Conservation (phyloP, 495 filamentous ascomycete genomes). For the Cryomyces antarcticus region DNA sequence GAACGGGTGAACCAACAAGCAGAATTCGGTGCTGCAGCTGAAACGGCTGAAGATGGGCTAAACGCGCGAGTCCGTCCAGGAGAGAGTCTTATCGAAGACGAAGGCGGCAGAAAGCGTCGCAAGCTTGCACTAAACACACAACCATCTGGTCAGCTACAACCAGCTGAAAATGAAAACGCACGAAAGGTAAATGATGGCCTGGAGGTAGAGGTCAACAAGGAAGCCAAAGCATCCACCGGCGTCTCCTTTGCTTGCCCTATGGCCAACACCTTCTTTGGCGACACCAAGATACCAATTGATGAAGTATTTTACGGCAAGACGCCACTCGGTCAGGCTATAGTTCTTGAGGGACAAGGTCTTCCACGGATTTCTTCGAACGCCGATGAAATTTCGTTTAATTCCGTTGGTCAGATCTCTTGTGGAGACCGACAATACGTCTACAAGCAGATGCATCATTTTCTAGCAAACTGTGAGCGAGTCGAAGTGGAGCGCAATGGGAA, state of each 20-base stretch:
- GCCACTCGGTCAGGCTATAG: slow-evolving; percentile 7
- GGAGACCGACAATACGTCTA: slow-evolving; percentile 13
- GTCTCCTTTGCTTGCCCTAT: too few relatives aligned
- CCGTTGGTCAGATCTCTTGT: neutral
- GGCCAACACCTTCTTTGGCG: slow-evolving; percentile 13
- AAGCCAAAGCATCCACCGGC: neutral
- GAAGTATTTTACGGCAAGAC: slow-evolving; percentile 20
- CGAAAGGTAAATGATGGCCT: neutral
- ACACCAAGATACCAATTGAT: slow-evolving; percentile 16
- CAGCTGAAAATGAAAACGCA: neutral
- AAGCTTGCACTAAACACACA: slow-evolving; percentile 10
- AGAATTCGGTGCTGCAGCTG: too few relatives aligned
- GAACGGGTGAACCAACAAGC: too few relatives aligned
- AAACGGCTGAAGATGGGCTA: neutral
- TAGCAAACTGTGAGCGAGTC: slow-evolving; percentile 9
- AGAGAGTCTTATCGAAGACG: slow-evolving; percentile 17
- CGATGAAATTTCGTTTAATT: neutral
- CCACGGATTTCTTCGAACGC: neutral
- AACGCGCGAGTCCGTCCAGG: slow-evolving; percentile 6
- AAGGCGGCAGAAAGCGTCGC: slow-evolving; percentile 23
- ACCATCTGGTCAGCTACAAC: too few relatives aligned
- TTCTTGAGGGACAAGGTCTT: too few relatives aligned
- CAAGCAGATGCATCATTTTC: slow-evolving; percentile 12
- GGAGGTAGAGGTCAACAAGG: neutral
- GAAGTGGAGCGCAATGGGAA: slow-evolving; percentile 7